phyloP scores from a whole-genome alignment of 108 stramenopile species.

The Poteriospumella lacustris region DNA sequence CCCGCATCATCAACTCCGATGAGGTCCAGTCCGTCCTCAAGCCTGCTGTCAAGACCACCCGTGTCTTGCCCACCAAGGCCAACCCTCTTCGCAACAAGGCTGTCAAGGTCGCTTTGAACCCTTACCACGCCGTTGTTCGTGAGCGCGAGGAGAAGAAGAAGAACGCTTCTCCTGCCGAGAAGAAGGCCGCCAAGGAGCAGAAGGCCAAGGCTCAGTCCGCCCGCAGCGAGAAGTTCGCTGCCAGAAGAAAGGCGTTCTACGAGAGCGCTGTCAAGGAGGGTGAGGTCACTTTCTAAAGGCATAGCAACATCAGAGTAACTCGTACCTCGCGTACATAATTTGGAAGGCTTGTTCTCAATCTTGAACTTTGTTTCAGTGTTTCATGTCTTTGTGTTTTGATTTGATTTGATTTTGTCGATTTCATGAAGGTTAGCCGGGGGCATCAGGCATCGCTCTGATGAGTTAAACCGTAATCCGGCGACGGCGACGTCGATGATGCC shows the following conservation, averaged over 20 bases:
- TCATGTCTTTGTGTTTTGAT: no score
- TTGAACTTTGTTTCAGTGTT: no score
- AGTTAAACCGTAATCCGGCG: no score
- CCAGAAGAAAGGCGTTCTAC: slow-evolving; percentile 43
- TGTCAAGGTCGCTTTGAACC: slow-evolving; percentile 79
- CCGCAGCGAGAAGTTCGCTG: slow-evolving; percentile 7
- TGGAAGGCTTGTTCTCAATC: no score
- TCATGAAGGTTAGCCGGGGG: no score
- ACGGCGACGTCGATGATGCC: no score
- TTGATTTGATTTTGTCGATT: no score
- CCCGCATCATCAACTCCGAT: slow-evolving; percentile 94
- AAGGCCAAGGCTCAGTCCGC: slow-evolving; percentile 30
- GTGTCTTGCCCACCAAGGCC: slow-evolving; percentile 69
- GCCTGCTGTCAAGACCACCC: slow-evolving; percentile 64
- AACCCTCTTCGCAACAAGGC: slow-evolving; percentile 81
- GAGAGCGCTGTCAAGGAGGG: slow-evolving; percentile 43
- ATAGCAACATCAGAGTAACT: no score
- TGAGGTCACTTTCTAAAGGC: slow-evolving; percentile 51
- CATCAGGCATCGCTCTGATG: no score
- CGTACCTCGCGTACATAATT: no score
- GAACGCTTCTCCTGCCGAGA: background rate
- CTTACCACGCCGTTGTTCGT: slow-evolving; percentile 66
- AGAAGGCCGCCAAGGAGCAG: no score
- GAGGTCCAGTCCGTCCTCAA: slow-evolving; percentile 91
- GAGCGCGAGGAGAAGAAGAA: background rate